Evolutionary conservation across 805 yeast species (phyloP).

Genomic region (Babjeviella inositovora): DNA sequence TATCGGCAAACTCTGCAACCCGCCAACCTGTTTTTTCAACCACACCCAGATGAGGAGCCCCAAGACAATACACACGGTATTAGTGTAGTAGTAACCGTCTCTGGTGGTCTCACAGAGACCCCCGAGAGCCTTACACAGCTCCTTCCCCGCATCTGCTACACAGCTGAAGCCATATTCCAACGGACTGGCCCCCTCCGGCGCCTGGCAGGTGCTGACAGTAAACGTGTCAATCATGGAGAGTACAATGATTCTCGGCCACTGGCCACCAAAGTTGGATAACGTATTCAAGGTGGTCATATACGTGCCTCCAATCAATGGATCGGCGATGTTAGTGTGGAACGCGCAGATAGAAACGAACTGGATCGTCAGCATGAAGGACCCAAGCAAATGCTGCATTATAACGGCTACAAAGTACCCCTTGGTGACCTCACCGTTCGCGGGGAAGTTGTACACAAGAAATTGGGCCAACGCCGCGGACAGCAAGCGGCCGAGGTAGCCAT

Average conservation of each 20-base stretch:
- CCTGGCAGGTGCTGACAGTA: slow-evolving; percentile 45
- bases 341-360: slow-evolving; percentile 92
- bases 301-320: slow-evolving; percentile 92
- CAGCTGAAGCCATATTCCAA: slow-evolving; percentile 12
- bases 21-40: slow-evolving; percentile 44
- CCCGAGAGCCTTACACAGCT: slow-evolving; percentile 29
- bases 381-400: slow-evolving; percentile 66
- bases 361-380: slow-evolving; percentile 86
- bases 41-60: slow-evolving; percentile 59
- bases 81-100: slow-evolving; percentile 82
- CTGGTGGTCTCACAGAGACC: slow-evolving; percentile 37
- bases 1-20: slow-evolving; percentile 58
- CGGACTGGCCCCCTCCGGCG: slow-evolving; percentile 5
- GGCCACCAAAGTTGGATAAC: slow-evolving; percentile 85
- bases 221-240: slow-evolving; percentile 67
- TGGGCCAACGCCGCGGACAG: slow-evolving; percentile 66
- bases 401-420: slow-evolving; percentile 49
- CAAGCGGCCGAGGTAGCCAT: slow-evolving; percentile 73
- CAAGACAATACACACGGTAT: slow-evolving; percentile 47
- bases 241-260: slow-evolving; percentile 88
- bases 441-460: slow-evolving; percentile 56
- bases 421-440: slow-evolving; percentile 29
- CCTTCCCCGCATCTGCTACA: slow-evolving; percentile 16
- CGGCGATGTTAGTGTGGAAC: slow-evolving; percentile 90
- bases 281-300: slow-evolving; percentile 96